Evolutionary conservation across 306 rosid species (phyloP).

Genomic region (Amphicarpaea edgeworthii): DNA sequence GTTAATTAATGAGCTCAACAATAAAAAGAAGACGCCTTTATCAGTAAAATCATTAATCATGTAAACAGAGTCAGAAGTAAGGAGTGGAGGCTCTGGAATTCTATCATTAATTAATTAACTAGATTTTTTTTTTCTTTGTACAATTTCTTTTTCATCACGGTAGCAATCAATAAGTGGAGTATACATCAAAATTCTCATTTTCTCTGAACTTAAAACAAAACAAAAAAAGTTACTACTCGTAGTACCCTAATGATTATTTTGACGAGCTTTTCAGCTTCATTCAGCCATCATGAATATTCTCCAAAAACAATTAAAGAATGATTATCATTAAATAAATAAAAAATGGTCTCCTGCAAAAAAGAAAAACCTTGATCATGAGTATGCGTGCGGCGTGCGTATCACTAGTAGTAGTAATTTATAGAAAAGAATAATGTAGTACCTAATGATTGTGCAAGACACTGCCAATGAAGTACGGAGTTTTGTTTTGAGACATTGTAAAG

Average conservation of each 20-base stretch:
- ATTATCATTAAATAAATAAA: slow-evolving; percentile 54
- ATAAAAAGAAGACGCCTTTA: slow-evolving; percentile 43
- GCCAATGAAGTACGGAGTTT: slow-evolving; percentile 40
- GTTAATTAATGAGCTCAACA: slow-evolving; percentile 33
- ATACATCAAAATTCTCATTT: slow-evolving; percentile 51
- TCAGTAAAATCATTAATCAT: slow-evolving; percentile 45
- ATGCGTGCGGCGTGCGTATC: slow-evolving; percentile 55
- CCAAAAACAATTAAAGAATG: slow-evolving; percentile 78
- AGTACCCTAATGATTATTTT: slow-evolving; percentile 64
- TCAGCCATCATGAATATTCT: slow-evolving; percentile 66
- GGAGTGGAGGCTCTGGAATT: slow-evolving; percentile 38
- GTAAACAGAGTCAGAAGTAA: slow-evolving; percentile 25
- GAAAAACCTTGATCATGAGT: slow-evolving; percentile 51
- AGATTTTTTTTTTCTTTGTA: neutral
- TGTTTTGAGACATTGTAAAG: slow-evolving; percentile 55
- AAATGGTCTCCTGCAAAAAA: slow-evolving; percentile 48
- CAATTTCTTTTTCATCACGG: slow-evolving; percentile 51
- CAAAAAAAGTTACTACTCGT: slow-evolving; percentile 42
- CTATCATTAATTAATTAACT: slow-evolving; percentile 35
- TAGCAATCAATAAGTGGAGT: slow-evolving; percentile 37
- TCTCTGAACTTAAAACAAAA: slow-evolving; percentile 52
- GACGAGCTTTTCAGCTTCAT: slow-evolving; percentile 62
- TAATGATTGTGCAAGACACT: slow-evolving; percentile 47
- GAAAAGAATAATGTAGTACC: slow-evolving; percentile 53
- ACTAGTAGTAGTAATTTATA: slow-evolving; percentile 31